Evolutionary conservation across 495 filamentous ascomycete genomes (phyloP).

Genomic region (Hypoxylon intermedium): DNA sequence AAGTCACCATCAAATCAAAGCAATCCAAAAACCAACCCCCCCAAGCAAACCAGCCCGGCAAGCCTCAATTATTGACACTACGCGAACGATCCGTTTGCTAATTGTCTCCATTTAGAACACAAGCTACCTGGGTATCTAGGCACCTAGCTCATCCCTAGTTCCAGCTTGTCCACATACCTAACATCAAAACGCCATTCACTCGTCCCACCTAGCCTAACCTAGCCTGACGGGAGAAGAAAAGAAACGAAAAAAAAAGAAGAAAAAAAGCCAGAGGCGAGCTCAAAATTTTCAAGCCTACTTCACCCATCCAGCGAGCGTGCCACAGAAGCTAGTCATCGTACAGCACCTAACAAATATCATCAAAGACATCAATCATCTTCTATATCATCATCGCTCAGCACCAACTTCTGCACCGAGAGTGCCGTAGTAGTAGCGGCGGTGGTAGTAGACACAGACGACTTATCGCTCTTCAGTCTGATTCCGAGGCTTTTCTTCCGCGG

Average conservation of each 20-base stretch:
- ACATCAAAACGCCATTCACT: conserved; percentile 12
- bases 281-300: conserved; percentile 1
- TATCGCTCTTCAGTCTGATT: conserved; percentile 37
- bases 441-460: conserved; percentile 29
- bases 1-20: too few relatives aligned
- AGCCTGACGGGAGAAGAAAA: conserved; percentile 6
- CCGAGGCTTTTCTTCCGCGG: conserved; percentile 48
- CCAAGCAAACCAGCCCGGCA: too few relatives aligned
- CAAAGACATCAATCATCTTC: conserved; percentile 68
- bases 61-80: too few relatives aligned
- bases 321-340: neutral
- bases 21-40: too few relatives aligned
- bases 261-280: conserved; percentile 11
- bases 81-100: too few relatives aligned
- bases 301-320: neutral
- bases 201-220: conserved; percentile 3
- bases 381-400: conserved; percentile 95
- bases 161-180: neutral
- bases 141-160: too few relatives aligned
- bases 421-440: conserved; percentile 39
- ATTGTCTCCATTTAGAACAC: too few relatives aligned
- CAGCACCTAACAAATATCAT: neutral
- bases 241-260: too few relatives aligned
- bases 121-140: too few relatives aligned
- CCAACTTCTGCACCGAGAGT: conserved; percentile 66